phyloP scores from a whole-genome alignment of 305 asterid species.

The Caryopteris hybrid region DNA sequence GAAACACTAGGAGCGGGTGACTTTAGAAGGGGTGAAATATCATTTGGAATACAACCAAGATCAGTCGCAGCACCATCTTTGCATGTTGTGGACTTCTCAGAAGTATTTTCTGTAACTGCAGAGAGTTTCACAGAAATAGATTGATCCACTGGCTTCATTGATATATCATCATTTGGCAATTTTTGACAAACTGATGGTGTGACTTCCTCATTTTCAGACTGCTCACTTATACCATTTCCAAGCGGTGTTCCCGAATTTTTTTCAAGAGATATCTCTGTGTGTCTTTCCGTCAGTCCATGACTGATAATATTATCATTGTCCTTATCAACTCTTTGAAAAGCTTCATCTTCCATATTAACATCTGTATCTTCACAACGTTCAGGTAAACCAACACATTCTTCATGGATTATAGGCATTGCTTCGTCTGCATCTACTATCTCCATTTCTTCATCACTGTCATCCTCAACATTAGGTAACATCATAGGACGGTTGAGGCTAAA shows the following conservation, averaged over 20 bases:
- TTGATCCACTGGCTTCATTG: slow-evolving; percentile 22
- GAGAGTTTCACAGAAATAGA: slow-evolving; percentile 26
- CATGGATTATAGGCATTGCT: slow-evolving; percentile 26
- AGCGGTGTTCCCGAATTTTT: slow-evolving; percentile 18
- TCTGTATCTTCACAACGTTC: slow-evolving; percentile 51
- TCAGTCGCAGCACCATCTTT: slow-evolving; percentile 33
- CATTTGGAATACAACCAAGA: slow-evolving; percentile 32
- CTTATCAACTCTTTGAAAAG: slow-evolving; percentile 39
- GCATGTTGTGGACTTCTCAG: slow-evolving; percentile 35
- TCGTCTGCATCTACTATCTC: slow-evolving; percentile 75
- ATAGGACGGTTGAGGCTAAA: slow-evolving; percentile 88
- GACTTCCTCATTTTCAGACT: slow-evolving; percentile 20
- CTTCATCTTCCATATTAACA: slow-evolving; percentile 70
- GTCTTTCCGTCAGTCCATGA: slow-evolving; percentile 9
- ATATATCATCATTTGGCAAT: slow-evolving; percentile 19
- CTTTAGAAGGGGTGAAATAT: slow-evolving; percentile 47
- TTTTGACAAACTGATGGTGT: slow-evolving; percentile 23
- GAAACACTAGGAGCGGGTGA: slow-evolving; percentile 90
- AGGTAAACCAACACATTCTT: slow-evolving; percentile 24
- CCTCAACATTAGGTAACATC: slow-evolving; percentile 62
- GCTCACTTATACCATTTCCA: slow-evolving; percentile 25
- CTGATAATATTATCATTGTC: slow-evolving; percentile 18
- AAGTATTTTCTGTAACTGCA: slow-evolving; percentile 27
- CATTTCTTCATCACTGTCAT: slow-evolving; percentile 96
- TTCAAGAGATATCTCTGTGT: slow-evolving; percentile 7